These are phyloP conservation scores for Fusarium humuli DNA, from an alignment of 2,329 filamentous ascomycete genomes.

Conservation along the genomic window DNA sequence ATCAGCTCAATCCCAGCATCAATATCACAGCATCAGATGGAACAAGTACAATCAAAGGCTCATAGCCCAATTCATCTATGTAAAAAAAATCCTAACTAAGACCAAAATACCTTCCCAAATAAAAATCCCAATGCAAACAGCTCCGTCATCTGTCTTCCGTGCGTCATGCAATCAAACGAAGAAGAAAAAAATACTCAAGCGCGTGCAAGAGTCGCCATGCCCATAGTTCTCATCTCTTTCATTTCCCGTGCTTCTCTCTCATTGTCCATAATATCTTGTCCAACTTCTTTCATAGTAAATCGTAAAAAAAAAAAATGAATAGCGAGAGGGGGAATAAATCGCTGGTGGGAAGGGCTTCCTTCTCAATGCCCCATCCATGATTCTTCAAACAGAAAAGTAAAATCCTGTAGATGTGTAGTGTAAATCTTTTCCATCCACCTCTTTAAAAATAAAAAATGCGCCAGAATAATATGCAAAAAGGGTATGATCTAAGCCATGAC, in stretches of 20 bases:
- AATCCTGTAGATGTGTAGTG: slow-evolving; percentile 3
- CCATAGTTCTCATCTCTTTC: too few species aligned
- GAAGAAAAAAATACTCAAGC: slow-evolving; percentile 15
- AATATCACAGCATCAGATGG: neutral
- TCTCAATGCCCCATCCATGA: slow-evolving; percentile 31
- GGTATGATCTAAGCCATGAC: slow-evolving; percentile 46
- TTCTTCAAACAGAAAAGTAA: slow-evolving; percentile 4
- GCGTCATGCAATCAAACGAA: slow-evolving; percentile 29
- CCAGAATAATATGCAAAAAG: slow-evolving; percentile 22
- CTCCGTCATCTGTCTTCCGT: slow-evolving; percentile 37
- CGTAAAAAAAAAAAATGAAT: slow-evolving; percentile 1
- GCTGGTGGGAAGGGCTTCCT: slow-evolving; percentile 26
- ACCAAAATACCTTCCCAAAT: slow-evolving; percentile 1
- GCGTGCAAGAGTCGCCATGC: slow-evolving; percentile 17
- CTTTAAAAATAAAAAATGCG: slow-evolving; percentile 27
- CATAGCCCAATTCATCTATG: slow-evolving; percentile 6
- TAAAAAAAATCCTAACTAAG: neutral
- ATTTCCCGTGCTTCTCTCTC: neutral
- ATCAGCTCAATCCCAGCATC: neutral
- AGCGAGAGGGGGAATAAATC: slow-evolving; percentile 26
- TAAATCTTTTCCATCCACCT: slow-evolving; percentile 3
- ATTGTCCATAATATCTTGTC: neutral
- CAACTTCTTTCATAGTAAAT: slow-evolving; percentile 19
- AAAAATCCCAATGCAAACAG: slow-evolving; percentile 34
- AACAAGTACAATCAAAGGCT: neutral